Evolutionary conservation across 768 basidiomycete genomes (phyloP).

Genomic region (Dacryopinax spathularia): DNA sequence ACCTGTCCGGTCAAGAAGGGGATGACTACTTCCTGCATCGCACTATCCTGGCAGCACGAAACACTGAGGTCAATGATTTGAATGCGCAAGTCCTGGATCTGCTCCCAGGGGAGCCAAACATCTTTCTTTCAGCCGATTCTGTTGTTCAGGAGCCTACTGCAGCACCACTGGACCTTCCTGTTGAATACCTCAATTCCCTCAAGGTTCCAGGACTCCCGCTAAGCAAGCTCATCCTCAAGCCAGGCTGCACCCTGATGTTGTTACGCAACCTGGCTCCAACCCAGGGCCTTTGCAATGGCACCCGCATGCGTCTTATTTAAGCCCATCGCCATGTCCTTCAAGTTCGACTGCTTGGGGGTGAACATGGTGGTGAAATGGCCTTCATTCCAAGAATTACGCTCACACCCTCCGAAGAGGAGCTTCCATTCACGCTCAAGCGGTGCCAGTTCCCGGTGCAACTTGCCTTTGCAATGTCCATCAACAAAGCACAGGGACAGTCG

Average conservation of each 20-base stretch:
- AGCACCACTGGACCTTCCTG: conserved; percentile 14
- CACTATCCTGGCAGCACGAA: conserved; percentile 28
- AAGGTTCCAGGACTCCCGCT: conserved; percentile 28
- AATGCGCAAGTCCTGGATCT: conserved; percentile 15
- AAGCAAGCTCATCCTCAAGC: conserved; percentile 23
- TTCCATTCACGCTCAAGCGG: conserved; percentile 4
- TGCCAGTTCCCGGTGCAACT: conserved; percentile 10
- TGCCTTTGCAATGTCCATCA: conserved; percentile 12
- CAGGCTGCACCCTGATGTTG: conserved; percentile 27
- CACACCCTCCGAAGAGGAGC: conserved; percentile 15
- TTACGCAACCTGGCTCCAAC: conserved; percentile 30
- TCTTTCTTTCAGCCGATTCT: conserved; percentile 17
- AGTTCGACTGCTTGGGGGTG: conserved; percentile 25
- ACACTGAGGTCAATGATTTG: conserved; percentile 27
- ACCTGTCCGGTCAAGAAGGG: conserved; percentile 10
- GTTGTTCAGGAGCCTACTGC: conserved; percentile 1
- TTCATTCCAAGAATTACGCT: conserved; percentile 31
- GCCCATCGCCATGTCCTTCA: conserved; percentile 27
- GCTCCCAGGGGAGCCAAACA: conserved; percentile 14
- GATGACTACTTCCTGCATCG: conserved; percentile 26
- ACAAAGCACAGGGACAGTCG: conserved; percentile 12
- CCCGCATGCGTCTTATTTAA: conserved; percentile 18
- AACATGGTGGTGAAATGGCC: conserved; percentile 24
- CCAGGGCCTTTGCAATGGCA: conserved; percentile 19
- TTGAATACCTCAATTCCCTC: conserved; percentile 31